Conservation (phyloP, 2,329 filamentous ascomycete genomes). For the Canariomyces notabilis region DNA sequence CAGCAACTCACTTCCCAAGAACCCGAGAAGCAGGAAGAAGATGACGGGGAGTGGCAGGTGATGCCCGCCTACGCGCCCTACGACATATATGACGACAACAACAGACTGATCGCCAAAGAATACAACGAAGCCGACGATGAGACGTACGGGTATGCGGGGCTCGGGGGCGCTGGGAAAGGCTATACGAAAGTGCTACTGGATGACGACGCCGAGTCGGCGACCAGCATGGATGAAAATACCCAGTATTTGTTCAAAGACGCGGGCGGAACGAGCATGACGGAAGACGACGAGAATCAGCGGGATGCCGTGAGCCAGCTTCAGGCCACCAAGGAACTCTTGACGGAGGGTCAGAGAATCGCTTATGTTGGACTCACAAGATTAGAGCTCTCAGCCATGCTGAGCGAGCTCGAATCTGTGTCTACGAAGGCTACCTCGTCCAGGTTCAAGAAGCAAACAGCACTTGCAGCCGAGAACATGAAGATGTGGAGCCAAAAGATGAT, state of each 20-base stretch:
- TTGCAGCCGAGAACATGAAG: conserved; percentile 71
- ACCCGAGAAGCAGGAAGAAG: conserved; percentile 49
- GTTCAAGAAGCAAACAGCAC: conserved; percentile 65
- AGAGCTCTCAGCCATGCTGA: conserved; percentile 71
- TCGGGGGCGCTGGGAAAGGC: conserved; percentile 87
- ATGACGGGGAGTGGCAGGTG: conserved; percentile 77
- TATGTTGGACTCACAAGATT: conserved; percentile 89
- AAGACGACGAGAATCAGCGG: conserved; percentile 74
- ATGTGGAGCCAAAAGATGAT: conserved; percentile 99
- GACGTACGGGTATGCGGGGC: conserved; percentile 63
- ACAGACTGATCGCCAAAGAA: conserved; percentile 78
- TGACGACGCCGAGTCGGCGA: conserved; percentile 88
- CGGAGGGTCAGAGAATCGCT: conserved; percentile 90
- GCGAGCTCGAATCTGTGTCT: conserved; percentile 60
- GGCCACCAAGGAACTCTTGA: conserved; percentile 90
- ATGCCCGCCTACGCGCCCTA: conserved; percentile 93
- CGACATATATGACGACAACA: conserved; percentile 93
- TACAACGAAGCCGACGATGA: conserved; percentile 65
- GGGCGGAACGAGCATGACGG: conserved; percentile 53
- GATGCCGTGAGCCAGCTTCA: conserved; percentile 89
- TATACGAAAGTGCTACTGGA: conserved; percentile 95
- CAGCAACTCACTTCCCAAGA: conserved; percentile 64
- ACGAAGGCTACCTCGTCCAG: conserved; percentile 54
- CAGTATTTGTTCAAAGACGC: conserved; percentile 86
- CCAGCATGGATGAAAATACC: conserved; percentile 96